Percentiles rank a stretch among this genome's conserved stretches.
phyloP scores from a whole-genome alignment of 352 stramenopile genomes.

The Ophiocytium majus region DNA sequence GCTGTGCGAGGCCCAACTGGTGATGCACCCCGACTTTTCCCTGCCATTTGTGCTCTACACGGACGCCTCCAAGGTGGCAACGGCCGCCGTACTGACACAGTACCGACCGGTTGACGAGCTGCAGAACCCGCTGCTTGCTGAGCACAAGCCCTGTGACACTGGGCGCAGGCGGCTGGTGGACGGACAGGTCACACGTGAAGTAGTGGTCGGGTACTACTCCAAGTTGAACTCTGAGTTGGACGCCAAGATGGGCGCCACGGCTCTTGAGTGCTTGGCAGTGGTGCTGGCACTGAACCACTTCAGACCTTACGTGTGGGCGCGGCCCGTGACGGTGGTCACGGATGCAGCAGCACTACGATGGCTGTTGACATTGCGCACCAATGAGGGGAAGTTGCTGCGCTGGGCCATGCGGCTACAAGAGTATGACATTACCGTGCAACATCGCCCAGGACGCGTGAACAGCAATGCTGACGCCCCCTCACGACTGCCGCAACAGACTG shows the following conservation, averaged over 20 bases:
- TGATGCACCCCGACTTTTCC: neutral
- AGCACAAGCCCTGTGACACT: no score
- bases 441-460: neutral
- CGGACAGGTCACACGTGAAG: no score
- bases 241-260: no score
- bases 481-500: no score
- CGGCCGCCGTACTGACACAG: neutral
- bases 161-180: no score
- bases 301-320: neutral
- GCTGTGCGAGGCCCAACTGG: neutral
- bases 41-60: neutral
- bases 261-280: neutral
- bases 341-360: neutral
- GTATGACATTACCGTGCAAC: neutral
- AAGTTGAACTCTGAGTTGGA: no score
- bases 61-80: neutral
- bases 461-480: neutral
- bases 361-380: neutral
- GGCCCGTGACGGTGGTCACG: neutral
- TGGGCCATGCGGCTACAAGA: neutral
- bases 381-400: neutral
- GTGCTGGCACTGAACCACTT: neutral
- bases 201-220: no score
- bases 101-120: no score
- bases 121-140: no score